These are phyloP conservation scores for Lactarius indigo DNA, from an alignment of 768 basidiomycete species.

Conservation along the genomic window DNA sequence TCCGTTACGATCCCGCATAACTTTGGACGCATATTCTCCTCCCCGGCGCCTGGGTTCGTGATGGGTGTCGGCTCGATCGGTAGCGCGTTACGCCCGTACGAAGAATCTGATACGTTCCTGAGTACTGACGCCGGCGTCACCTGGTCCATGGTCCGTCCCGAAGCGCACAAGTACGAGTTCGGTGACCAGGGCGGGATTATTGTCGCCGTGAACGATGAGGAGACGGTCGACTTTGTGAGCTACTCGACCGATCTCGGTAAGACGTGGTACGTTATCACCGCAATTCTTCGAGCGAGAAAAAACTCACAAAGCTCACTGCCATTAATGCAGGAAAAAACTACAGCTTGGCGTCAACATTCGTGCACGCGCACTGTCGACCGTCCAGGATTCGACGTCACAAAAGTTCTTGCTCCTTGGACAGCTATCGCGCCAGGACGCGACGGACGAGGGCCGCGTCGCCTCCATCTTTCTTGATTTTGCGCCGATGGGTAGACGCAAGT, in stretches of 20 bases:
- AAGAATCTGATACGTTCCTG: slow-evolving; percentile 90
- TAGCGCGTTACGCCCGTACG: slow-evolving; percentile 59
- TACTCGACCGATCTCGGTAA: slow-evolving; percentile 84
- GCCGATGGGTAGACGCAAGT: slow-evolving; percentile 62
- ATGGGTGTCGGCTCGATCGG: slow-evolving; percentile 98
- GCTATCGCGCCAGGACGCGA: slow-evolving; percentile 57
- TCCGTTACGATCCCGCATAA: slow-evolving; percentile 93
- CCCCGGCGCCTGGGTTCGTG: slow-evolving; percentile 88
- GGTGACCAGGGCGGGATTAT: slow-evolving; percentile 84
- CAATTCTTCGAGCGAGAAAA: neutral
- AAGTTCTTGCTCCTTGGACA: slow-evolving; percentile 90
- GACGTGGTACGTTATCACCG: slow-evolving; percentile 59
- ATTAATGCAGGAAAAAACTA: slow-evolving; percentile 56
- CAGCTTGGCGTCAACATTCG: slow-evolving; percentile 67
- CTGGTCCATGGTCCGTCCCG: slow-evolving; percentile 73
- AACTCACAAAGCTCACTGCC: neutral
- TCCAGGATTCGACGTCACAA: slow-evolving; percentile 94
- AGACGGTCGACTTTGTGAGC: slow-evolving; percentile 56
- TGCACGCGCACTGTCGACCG: slow-evolving; percentile 75
- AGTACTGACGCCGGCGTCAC: slow-evolving; percentile 85
- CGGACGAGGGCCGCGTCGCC: slow-evolving; percentile 56
- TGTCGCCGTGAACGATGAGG: slow-evolving; percentile 84
- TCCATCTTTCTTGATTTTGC: slow-evolving; percentile 84
- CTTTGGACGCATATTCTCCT: slow-evolving; percentile 91
- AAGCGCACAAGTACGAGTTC: slow-evolving; percentile 94